These are phyloP conservation scores for Penicillium decumbens DNA, from an alignment of 2,329 filamentous ascomycete species.

Conservation along the genomic window DNA sequence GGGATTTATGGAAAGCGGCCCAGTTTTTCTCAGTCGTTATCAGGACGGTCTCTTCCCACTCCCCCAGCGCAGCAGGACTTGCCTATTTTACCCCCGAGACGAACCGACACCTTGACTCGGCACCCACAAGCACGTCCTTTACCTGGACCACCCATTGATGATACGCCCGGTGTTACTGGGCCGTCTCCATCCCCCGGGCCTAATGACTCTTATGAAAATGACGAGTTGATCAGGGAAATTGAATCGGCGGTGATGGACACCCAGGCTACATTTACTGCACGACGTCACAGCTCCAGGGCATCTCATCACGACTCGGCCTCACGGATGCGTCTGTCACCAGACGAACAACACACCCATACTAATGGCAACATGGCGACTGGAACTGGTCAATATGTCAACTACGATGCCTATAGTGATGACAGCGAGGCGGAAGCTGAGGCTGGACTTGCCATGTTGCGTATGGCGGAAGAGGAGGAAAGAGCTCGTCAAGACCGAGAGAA, in stretches of 20 bases:
- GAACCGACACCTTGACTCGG: conserved; percentile 51
- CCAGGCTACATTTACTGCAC: conserved; percentile 18
- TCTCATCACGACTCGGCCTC: conserved; percentile 22
- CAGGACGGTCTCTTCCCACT: conserved; percentile 41
- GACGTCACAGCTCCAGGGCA: conserved; percentile 26
- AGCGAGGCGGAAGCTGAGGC: conserved; percentile 85
- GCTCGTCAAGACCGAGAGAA: conserved; percentile 42
- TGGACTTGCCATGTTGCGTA: conserved; percentile 74
- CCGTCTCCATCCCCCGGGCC: background rate
- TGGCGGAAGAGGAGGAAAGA: conserved; percentile 74
- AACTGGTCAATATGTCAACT: conserved; percentile 44
- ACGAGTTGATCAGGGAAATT: conserved; percentile 56
- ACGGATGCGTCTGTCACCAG: conserved; percentile 35
- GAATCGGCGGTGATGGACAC: conserved; percentile 49
- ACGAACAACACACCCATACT: conserved; percentile 44
- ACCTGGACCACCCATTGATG: conserved; percentile 53
- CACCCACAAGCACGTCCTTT: conserved; percentile 56
- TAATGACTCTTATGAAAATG: conserved; percentile 37
- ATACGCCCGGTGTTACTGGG: conserved; percentile 31
- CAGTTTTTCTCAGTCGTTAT: conserved; percentile 29
- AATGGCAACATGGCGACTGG: conserved; percentile 48
- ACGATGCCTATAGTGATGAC: conserved; percentile 60
- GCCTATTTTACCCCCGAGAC: conserved; percentile 47
- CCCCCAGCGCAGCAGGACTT: conserved; percentile 51
- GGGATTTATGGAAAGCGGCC: conserved; percentile 25